Evolutionary conservation across 768 basidiomycete species (phyloP), one percentile per base, ranked within the genome.

Genomic region (Mycena amicta): DNA sequence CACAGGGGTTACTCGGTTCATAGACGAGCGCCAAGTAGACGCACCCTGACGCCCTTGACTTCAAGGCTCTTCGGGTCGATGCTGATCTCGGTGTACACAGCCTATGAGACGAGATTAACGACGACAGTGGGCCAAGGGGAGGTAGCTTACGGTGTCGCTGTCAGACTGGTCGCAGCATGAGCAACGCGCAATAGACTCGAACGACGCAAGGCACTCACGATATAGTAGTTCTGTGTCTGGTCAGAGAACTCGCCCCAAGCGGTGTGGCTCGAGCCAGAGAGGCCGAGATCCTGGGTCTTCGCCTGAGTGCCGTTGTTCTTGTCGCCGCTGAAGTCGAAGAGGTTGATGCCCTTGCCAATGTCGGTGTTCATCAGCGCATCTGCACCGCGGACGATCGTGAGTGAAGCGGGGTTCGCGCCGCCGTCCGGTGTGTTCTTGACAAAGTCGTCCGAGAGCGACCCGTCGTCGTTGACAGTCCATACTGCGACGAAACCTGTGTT

Each of bases 401-500:
- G 65, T 27, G 70, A 70, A 61, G 74, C 73, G 22, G 73, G 73
- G 40, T 72, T 68, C 16, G 60, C 51, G 11, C 74, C 75, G 39
- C 72, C 71, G 16, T 54, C 56, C 18, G 73, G 68, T 11, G 63
- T 55, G 61, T 71, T 62, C 45, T 64, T 64, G 52, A 51, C 57
- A 63, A 71, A 74, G 57, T 72, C 54, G 12, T 55, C 29, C 22
- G 75, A 74, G 33, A 75, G 70, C 8, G 67, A 62, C 37, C 72
- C 73, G 50, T 71, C 66, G 50, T 39, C 49, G 33, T 58, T 66
- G 56, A 75, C 68, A 49, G 70, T 68, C 73, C 74, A 76, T 18
- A 68, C 70, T n/a, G 75, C 75, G 53, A 76, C 59, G 67, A 73
- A 74, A 22, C 73, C 72, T 0, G 70, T 62, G 31, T 52, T 62